Conservation (phyloP, 768 basidiomycete species). For the Termitomyces sp. region DNA sequence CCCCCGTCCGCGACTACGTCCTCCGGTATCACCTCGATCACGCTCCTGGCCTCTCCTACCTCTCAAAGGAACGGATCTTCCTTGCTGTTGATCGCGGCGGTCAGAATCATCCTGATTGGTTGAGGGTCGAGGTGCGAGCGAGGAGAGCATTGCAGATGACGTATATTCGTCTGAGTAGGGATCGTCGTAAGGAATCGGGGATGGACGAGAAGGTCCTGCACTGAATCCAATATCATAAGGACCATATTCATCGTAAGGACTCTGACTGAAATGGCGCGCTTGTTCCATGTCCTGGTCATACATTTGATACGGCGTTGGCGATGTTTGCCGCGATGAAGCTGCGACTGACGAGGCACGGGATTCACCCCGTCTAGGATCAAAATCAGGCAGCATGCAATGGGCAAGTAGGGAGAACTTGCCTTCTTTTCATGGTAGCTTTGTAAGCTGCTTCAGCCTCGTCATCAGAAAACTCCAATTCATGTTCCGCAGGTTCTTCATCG, state of each 20-base stretch:
- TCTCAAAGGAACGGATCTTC: not conserved
- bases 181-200: conserved; percentile 74
- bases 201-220: conserved; percentile 52
- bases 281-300: conserved; percentile 50
- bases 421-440: conserved; percentile 54
- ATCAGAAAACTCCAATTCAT: conserved; percentile 92
- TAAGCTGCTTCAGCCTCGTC: conserved; percentile 85
- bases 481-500: conserved; percentile 89
- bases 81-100: conserved; percentile 1
- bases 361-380: conserved; percentile 40
- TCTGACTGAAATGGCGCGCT: conserved; percentile 39
- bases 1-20: conserved; percentile 27
- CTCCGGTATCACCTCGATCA: conserved; percentile 33
- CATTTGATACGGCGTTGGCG: conserved; percentile 47
- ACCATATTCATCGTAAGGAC: conserved; percentile 62
- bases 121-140: not conserved
- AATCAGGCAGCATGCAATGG: not conserved
- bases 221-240: conserved; percentile 64
- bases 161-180: conserved; percentile 55
- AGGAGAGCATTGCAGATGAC: not conserved
- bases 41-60: conserved; percentile 24
- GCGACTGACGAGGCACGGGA: conserved; percentile 43
- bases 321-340: conserved; percentile 48
- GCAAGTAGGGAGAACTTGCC: conserved; percentile 30
- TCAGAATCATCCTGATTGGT: not conserved